These are phyloP conservation scores for Rhodotorula sp. DNA, from an alignment of 1,284 basidiomycete genomes.

Conservation along the genomic window DNA sequence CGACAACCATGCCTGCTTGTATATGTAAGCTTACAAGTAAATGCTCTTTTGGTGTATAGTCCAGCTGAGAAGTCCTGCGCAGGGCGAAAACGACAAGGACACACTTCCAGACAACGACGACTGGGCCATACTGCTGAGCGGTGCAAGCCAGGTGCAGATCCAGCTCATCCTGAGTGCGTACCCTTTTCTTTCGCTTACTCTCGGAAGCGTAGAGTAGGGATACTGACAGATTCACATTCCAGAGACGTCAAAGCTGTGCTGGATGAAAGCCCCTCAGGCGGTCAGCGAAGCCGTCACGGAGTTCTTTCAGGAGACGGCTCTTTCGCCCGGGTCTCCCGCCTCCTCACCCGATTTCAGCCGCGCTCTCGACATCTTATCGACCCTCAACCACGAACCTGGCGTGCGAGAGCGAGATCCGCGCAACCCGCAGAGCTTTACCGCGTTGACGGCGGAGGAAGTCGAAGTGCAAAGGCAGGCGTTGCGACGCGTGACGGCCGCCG, in stretches of 20 bases:
- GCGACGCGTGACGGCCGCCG: background rate
- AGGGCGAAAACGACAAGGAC: constrained; percentile 10
- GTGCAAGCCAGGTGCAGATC: background rate
- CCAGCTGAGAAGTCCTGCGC: background rate
- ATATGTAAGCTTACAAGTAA: background rate
- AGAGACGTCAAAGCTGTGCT: constrained; percentile 11
- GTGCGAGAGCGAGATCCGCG: constrained; percentile 7
- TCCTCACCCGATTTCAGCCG: background rate
- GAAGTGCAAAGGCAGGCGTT: background rate
- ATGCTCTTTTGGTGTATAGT: too few relatives aligned
- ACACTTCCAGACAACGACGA: background rate
- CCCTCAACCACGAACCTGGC: background rate
- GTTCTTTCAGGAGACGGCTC: constrained; percentile 7
- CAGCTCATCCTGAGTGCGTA: constrained; percentile 5
- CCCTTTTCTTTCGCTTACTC: accelerated
- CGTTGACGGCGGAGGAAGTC: background rate
- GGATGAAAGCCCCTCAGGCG: background rate
- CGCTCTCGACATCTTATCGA: background rate
- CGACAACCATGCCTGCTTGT: constrained; percentile 8
- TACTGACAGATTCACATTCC: background rate
- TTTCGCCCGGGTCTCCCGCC: background rate
- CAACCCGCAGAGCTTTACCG: constrained; percentile 5
- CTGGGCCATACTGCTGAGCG: background rate
- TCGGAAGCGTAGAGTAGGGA: accelerated
- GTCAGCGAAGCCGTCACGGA: background rate